Base-by-base conservation (phyloP, 768 basidiomycete genomes). In the Kwoniella heveanensis region DNA sequence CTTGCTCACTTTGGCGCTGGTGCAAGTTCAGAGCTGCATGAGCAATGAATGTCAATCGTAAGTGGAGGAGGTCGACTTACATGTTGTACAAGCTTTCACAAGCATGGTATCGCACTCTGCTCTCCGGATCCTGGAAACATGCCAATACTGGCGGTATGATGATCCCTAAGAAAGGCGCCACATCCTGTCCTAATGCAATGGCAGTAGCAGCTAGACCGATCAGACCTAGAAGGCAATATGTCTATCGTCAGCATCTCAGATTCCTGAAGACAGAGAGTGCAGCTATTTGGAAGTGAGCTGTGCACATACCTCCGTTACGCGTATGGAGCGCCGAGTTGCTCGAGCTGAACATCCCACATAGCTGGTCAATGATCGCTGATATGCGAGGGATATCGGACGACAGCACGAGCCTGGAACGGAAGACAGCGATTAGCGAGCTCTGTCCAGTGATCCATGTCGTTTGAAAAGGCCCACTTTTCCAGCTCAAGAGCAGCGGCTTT, bases 61-160 rank as follows among this genome's bases (percentile, higher is more conserved):
- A n/a, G n/a, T n/a, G n/a, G n/a, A n/a, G n/a, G n/a, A n/a, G 29
- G n/a, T 30, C n/a, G 1, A n/a, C 69, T 57, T 48, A 72, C 67
- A 99, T 94, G 81, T 99, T 99, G 83, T 99, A 99, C 67, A 99
- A 82, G 75, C 93, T 95, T 78, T 99, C 96, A 25, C 92, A 94
- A 5, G 95, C 95, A 83, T 96, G 97, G 82, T 98, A 99, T 49
- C 78, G 87, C 64, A 98, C 92, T 76, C 92, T 85, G 81, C 91
- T 92, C 83, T 98, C 95, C 1, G 89, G 85, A 79, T 99, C 96
- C 65, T 88, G 86, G 80, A 99, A 96, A 81, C 95, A 96, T 57
- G 86, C 85, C 26, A 98, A 85, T 30, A 99, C 85, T 1, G 91
- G 89, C 47, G 89, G 88, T 36, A 96, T 85, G 76, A 99, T 96